phyloP scores from a whole-genome alignment of 1,139 yeast species.

The Nadsonia starkeyi-henricii region DNA sequence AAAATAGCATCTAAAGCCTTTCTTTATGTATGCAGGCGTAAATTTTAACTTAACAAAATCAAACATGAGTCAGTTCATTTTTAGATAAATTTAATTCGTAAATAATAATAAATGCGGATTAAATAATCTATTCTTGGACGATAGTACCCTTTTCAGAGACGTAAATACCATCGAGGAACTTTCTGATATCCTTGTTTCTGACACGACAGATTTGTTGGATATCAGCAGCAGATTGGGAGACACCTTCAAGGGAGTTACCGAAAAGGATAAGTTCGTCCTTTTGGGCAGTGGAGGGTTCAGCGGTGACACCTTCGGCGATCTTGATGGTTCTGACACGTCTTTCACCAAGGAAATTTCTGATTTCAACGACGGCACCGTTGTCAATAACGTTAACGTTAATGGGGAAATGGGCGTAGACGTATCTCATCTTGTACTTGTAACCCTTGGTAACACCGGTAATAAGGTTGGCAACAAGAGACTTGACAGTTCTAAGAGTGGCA shows the following conservation, averaged over 20 bases:
- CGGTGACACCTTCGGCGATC: constrained; percentile 83
- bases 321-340: constrained; percentile 83
- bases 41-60: background rate
- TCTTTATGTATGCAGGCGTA: no score
- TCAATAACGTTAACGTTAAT: constrained; percentile 90
- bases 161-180: constrained; percentile 98
- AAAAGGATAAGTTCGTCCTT: constrained; percentile 88
- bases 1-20: no score
- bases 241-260: constrained; percentile 97
- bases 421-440: constrained; percentile 99
- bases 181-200: constrained; percentile 99
- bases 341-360: constrained; percentile 99
- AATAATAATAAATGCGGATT: background rate
- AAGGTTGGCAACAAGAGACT: constrained; percentile 86
- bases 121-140: constrained; percentile 37
- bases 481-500: constrained; percentile 98
- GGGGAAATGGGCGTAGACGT: constrained; percentile 99
- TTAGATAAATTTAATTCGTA: no score
- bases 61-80: background rate
- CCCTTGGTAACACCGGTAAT: constrained; percentile 98
- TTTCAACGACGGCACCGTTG: constrained; percentile 70
- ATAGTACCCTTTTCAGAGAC: constrained; percentile 93
- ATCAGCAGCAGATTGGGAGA: constrained; percentile 97
- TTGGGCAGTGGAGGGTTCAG: constrained; percentile 68
- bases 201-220: constrained; percentile 97